These are phyloP conservation scores for Rhizopogon vinicolor DNA, from an alignment of 768 basidiomycete species.

Conservation along the genomic window DNA sequence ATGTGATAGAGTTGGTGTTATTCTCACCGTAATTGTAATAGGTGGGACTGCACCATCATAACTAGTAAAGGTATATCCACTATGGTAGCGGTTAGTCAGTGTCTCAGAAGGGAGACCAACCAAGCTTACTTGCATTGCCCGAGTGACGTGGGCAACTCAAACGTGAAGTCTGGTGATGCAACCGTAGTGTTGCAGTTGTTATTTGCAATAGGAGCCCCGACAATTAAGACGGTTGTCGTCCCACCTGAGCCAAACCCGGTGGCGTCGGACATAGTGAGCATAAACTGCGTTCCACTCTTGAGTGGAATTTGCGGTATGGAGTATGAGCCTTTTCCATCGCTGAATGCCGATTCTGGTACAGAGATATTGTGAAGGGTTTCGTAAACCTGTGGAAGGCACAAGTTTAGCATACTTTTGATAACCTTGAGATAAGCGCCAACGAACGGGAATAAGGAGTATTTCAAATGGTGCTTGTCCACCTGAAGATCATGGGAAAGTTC, in stretches of 20 bases:
- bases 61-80: conserved; percentile 41
- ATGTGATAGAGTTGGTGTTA: background rate
- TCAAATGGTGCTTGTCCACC: conserved; percentile 55
- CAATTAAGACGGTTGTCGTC: conserved; percentile 41
- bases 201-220: conserved; percentile 38
- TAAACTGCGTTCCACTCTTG: conserved; percentile 31
- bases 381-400: conserved; percentile 38
- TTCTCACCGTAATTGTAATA: conserved; percentile 46
- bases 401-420: background rate
- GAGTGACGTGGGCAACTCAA: conserved; percentile 45
- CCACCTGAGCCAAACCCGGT: conserved; percentile 69
- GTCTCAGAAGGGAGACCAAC: background rate
- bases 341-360: conserved; percentile 50
- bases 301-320: conserved; percentile 40
- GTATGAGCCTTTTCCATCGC: conserved; percentile 49
- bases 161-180: conserved; percentile 42
- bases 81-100: conserved; percentile 16
- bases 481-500: conserved; percentile 17
- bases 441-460: conserved; percentile 47
- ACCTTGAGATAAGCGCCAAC: conserved; percentile 7
- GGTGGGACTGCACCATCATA: conserved; percentile 46
- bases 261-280: conserved; percentile 68
- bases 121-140: conserved; percentile 54
- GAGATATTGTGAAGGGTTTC: conserved; percentile 45
- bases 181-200: conserved; percentile 44